phyloP scores from a whole-genome alignment of 129 eudicot species.

The Ambrosia trifida region DNA sequence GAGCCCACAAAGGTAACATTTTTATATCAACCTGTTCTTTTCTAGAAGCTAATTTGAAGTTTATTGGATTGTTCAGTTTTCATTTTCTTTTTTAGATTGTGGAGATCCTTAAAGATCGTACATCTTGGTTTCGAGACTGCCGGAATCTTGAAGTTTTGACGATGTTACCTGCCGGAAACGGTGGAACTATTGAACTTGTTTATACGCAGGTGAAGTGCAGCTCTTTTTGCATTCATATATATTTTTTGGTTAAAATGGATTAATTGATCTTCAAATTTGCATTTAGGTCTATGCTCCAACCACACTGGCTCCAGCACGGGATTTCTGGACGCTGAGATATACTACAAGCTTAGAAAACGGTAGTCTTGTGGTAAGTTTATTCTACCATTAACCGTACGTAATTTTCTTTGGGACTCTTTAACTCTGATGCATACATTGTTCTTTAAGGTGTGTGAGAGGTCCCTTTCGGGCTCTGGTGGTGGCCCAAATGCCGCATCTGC shows the following conservation, averaged over 20 bases:
- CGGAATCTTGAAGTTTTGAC: constrained; percentile 88
- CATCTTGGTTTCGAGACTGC: constrained; percentile 97
- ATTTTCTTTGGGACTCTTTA: background rate
- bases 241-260: constrained; percentile 15
- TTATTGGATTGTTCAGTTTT: background rate
- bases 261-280: constrained; percentile 13
- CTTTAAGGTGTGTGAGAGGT: constrained; percentile 88
- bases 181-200: constrained; percentile 92
- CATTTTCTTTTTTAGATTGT: constrained; percentile 52
- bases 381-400: background rate
- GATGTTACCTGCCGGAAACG: constrained; percentile 86
- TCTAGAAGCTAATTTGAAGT: background rate
- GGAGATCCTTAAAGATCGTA: constrained; percentile 97
- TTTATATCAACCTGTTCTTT: background rate
- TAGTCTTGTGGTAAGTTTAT: constrained; percentile 80
- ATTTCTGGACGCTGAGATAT: constrained; percentile 95
- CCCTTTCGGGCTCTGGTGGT: constrained; percentile 93
- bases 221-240: background rate
- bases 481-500: constrained; percentile 79
- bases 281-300: constrained; percentile 92
- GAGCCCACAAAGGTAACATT: constrained; percentile 81
- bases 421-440: constrained; percentile 16
- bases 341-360: constrained; percentile 85
- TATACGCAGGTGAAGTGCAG: constrained; percentile 70
- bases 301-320: constrained; percentile 95